Base-by-base conservation (phyloP, 768 basidiomycete species). In the Boletus reticulatus region DNA sequence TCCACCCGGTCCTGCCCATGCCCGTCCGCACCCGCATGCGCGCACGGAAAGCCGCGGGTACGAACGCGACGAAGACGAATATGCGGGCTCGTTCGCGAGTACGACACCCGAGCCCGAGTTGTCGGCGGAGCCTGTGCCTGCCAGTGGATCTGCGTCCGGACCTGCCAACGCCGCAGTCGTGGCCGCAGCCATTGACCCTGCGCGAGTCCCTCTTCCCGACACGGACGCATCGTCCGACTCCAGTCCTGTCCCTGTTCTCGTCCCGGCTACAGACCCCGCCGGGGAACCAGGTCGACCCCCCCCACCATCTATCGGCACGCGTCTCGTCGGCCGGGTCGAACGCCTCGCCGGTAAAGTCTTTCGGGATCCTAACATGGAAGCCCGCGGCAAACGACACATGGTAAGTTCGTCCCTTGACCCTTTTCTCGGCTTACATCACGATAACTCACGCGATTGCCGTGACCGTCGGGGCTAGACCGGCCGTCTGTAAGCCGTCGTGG, bases 61-160 rank as follows among this genome's bases (percentile, higher is more conserved):
- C 19, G 64, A 65, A 29, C 64, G 64, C 19, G 64, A 65, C 31
- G 53, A 8, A 22, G 65, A 64, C 3, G 64, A 65, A 32, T 59
- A 55, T 19, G 38, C 27, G n/a, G 11, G 6, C 9, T 38, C 43
- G 16, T 10, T 17, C 4, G 22, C 14, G 42, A 16, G 8, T n/a
- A n/a, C 3, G 17, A 17, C 38, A 16, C 38, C 38, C n/a, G 38
- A 36, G 12, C 14, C 34, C 12, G 3, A 6, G 34, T 14, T 13
- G 13, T 11, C 14, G 34, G 34, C 13, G 13, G 13, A 0, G 34
- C 27, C 24, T 24, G 24, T 4, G 4, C 24, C 9, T 29, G 27
- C 9, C 27, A 29, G 27, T 8, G 27, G 27, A 29, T 29, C 27
- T 29, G 6, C 27, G 1, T 29, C 27, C 27, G 27, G 9, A 29